Conservation (phyloP, 495 filamentous ascomycete species). For the Glarea lozoyensis region DNA sequence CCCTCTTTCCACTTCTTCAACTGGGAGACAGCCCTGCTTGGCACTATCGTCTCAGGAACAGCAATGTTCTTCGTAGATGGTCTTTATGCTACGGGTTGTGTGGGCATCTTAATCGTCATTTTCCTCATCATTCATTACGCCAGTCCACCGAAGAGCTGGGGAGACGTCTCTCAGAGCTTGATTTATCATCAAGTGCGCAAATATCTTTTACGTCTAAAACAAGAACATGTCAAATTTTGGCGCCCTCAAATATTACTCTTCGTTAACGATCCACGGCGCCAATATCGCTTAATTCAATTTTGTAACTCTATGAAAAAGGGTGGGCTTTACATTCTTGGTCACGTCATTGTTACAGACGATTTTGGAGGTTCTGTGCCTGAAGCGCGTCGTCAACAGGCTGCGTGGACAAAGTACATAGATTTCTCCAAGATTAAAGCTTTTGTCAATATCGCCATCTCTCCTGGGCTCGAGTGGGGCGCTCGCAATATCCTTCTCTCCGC, state of each 20-base stretch:
- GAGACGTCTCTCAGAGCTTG: constrained; percentile 79
- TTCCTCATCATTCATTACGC: constrained; percentile 82
- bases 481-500: constrained; percentile 74
- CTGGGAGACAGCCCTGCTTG: constrained; percentile 70
- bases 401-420: constrained; percentile 81
- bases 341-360: constrained; percentile 79
- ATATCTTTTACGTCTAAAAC: constrained; percentile 70
- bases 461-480: constrained; percentile 76
- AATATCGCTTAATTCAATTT: constrained; percentile 78
- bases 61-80: constrained; percentile 91
- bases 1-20: constrained; percentile 85
- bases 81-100: constrained; percentile 66
- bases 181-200: constrained; percentile 92
- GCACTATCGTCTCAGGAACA: constrained; percentile 61
- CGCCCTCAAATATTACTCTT: constrained; percentile 77
- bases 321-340: constrained; percentile 73
- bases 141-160: constrained; percentile 80
- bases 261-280: constrained; percentile 69
- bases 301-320: constrained; percentile 90
- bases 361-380: constrained; percentile 72
- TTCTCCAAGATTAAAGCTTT: constrained; percentile 86
- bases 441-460: constrained; percentile 75
- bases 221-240: constrained; percentile 92
- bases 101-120: constrained; percentile 61
- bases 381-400: constrained; percentile 67